Evolutionary conservation across 208 protist species (phyloP).

Genomic region (Trypanosoma conorhini): DNA sequence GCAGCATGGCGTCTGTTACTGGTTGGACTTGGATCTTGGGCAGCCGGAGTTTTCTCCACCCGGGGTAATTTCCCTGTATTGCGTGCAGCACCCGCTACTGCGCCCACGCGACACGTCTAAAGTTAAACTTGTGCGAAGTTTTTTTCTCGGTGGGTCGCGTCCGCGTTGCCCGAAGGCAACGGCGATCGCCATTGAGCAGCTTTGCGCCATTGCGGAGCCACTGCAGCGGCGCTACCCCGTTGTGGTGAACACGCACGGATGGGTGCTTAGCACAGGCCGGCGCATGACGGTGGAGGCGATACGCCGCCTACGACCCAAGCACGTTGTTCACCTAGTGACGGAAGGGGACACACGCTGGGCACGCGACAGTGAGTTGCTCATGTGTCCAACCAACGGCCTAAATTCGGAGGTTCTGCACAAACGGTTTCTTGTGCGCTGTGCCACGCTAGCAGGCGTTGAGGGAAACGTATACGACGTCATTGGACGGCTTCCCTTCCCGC

Average conservation of each 20-base stretch:
- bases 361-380: slow-evolving; percentile 34
- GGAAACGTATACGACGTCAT: slow-evolving; percentile 18
- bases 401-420: slow-evolving; percentile 62
- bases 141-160: slow-evolving; percentile 56
- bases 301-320: slow-evolving; percentile 61
- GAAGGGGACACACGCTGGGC: slow-evolving; percentile 51
- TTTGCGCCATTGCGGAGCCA: slow-evolving; percentile 38
- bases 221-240: slow-evolving; percentile 54
- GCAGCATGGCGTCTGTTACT: slow-evolving; percentile 73
- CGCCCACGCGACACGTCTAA: slow-evolving; percentile 38
- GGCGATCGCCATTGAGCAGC: slow-evolving; percentile 45
- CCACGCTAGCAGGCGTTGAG: neutral
- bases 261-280: slow-evolving; percentile 82
- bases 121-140: slow-evolving; percentile 40
- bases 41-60: slow-evolving; percentile 88
- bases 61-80: slow-evolving; percentile 62
- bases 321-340: slow-evolving; percentile 75
- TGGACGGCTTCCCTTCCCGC: slow-evolving; percentile 44
- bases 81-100: slow-evolving; percentile 58
- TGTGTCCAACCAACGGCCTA: slow-evolving; percentile 57
- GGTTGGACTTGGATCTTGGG: slow-evolving; percentile 85
- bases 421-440: slow-evolving; percentile 59
- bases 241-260: slow-evolving; percentile 92
- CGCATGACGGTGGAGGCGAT: slow-evolving; percentile 76
- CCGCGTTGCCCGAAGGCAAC: slow-evolving; percentile 47